These are phyloP conservation scores for Elsinoe fawcettii DNA, from an alignment of 2,329 filamentous ascomycete genomes.

Conservation along the genomic window DNA sequence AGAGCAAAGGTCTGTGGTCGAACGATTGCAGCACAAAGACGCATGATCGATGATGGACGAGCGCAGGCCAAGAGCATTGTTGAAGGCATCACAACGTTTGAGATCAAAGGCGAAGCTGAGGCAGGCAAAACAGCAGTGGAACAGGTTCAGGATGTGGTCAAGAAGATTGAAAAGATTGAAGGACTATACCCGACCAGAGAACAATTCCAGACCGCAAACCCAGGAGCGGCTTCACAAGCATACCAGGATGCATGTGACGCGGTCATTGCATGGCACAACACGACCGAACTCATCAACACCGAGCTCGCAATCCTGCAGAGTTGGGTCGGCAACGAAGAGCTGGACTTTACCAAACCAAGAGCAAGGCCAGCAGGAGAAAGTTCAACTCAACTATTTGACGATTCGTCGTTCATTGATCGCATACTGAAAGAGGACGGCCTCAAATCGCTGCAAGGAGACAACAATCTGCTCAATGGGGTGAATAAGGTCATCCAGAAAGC, in stretches of 20 bases:
- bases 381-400: conserved; percentile 70
- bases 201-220: conserved; percentile 66
- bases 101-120: conserved; percentile 88
- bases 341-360: conserved; percentile 77
- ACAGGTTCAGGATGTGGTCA: conserved; percentile 83
- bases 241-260: conserved; percentile 81
- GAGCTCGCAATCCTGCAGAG: conserved; percentile 84
- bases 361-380: conserved; percentile 53
- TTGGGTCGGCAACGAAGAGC: conserved; percentile 93
- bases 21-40: conserved; percentile 72
- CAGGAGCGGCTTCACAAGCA: conserved; percentile 63
- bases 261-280: conserved; percentile 94
- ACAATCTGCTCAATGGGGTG: conserved; percentile 76
- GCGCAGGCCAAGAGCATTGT: conserved; percentile 63
- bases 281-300: conserved; percentile 90
- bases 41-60: conserved; percentile 80
- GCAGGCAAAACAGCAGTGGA: conserved; percentile 79
- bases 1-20: conserved; percentile 77
- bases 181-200: conserved; percentile 73
- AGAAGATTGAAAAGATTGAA: conserved; percentile 84
- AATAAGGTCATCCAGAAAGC: conserved; percentile 85
- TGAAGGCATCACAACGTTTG: conserved; percentile 84
- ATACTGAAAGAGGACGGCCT: conserved; percentile 93
- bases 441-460: conserved; percentile 78
- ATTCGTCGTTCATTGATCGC: conserved; percentile 87